A percentile compares a stretch with the other conserved stretches of the same genome.
phyloP scores from a whole-genome alignment of 176 grass and related monocot genomes.

The Avena insularis region DNA sequence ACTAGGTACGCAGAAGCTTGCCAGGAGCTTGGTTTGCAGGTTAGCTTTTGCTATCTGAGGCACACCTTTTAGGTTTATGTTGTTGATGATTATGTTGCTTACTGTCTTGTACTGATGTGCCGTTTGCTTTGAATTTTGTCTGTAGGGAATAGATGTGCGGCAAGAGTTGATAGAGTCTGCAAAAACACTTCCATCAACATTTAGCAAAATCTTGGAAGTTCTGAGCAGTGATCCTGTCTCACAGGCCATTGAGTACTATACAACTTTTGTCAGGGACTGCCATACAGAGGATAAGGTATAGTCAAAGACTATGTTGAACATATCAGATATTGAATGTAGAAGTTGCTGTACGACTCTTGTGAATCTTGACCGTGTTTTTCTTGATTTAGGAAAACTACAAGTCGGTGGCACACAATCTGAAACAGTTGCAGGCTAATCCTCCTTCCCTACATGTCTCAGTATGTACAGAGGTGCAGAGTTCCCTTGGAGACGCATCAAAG shows the following conservation, averaged over 20 bases:
- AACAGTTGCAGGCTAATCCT: constrained; percentile 64
- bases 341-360: constrained; percentile 18
- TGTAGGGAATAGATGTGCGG: constrained; percentile 76
- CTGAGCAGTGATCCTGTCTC: constrained; percentile 73
- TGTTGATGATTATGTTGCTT: background rate
- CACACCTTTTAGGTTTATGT: background rate
- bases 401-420: constrained; percentile 65
- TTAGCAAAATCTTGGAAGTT: constrained; percentile 78
- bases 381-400: constrained; percentile 60
- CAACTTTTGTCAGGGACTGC: constrained; percentile 78
- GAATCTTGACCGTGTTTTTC: constrained; percentile 40
- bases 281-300: constrained; percentile 91
- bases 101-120: background rate
- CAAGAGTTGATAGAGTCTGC: constrained; percentile 85
- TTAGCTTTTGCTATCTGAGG: constrained; percentile 34
- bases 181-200: constrained; percentile 78
- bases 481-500: constrained; percentile 51
- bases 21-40: constrained; percentile 85
- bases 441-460: constrained; percentile 79
- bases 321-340: constrained; percentile 17
- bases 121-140: constrained; percentile 12
- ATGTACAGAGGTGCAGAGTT: constrained; percentile 68
- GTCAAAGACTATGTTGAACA: background rate
- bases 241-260: constrained; percentile 75
- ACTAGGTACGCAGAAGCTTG: constrained; percentile 88